Evolutionary conservation across 257 asterid species (phyloP).

Genomic region (Rauvolfia tetraphylla): DNA sequence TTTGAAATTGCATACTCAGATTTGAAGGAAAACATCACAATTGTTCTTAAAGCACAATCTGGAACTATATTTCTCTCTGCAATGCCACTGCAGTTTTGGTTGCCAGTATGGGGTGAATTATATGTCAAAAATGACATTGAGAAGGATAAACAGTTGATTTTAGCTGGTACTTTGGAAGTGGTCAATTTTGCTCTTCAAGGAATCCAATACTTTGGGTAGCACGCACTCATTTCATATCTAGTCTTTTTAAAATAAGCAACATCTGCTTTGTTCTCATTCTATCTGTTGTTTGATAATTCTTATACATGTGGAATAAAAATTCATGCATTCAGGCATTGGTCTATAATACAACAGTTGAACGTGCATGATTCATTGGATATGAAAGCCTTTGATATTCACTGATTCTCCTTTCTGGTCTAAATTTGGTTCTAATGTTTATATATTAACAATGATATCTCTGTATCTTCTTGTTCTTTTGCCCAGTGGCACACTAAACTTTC

Average conservation of each 20-base stretch:
- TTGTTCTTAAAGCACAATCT: constrained; percentile 49
- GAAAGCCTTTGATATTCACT: background rate
- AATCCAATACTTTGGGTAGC: constrained; percentile 74
- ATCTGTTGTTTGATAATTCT: background rate
- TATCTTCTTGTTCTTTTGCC: background rate
- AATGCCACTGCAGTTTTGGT: constrained; percentile 59
- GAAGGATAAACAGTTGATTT: constrained; percentile 34
- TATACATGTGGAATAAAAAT: background rate
- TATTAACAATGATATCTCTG: background rate
- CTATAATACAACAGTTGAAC: background rate
- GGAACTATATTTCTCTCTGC: constrained; percentile 67
- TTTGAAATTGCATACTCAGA: constrained; percentile 64
- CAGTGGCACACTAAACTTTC: background rate
- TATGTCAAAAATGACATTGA: constrained; percentile 30
- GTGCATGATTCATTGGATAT: background rate
- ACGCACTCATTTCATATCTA: background rate
- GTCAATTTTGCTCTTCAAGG: constrained; percentile 72
- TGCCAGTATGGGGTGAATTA: constrained; percentile 46
- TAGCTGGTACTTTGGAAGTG: constrained; percentile 58
- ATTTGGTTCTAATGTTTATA: background rate
- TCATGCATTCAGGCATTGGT: background rate
- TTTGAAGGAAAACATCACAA: constrained; percentile 51
- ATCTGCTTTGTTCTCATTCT: background rate
- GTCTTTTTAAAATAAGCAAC: no score
- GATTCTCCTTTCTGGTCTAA: background rate